Conservation (phyloP, 441 rosid genomes). For the Adansonia grandidieri region DNA sequence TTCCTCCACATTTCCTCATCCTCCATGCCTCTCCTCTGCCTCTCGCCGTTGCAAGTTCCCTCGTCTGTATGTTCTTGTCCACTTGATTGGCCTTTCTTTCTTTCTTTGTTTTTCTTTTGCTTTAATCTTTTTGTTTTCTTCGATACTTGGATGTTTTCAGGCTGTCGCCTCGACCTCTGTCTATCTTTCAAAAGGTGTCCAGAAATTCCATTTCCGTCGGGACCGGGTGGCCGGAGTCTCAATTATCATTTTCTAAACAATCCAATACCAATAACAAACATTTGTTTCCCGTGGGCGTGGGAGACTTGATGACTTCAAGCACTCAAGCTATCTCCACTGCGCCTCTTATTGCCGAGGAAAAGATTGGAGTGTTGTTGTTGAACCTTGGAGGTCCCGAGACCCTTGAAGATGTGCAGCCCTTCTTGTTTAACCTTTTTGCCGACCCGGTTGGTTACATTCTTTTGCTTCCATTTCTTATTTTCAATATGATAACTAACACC, state of each 20-base stretch:
- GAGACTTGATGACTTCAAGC: constrained; percentile 65
- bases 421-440: constrained; percentile 96
- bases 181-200: constrained; percentile 45
- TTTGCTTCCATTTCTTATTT: not conserved
- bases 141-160: not conserved
- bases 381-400: constrained; percentile 99
- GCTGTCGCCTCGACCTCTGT: constrained; percentile 48
- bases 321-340: constrained; percentile 44
- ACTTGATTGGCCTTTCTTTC: not conserved
- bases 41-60: constrained; percentile 49
- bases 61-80: constrained; percentile 31
- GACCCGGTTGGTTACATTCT: constrained; percentile 71
- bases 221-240: constrained; percentile 31
- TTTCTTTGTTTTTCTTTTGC: not conserved
- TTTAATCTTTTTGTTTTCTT: not conserved
- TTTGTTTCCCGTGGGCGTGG: constrained; percentile 47
- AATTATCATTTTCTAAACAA: constrained; percentile 32
- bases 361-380: constrained; percentile 79
- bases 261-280: constrained; percentile 36
- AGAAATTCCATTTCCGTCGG: constrained; percentile 21
- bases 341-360: constrained; percentile 55
- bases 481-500: not conserved
- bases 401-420: constrained; percentile 95
- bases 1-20: constrained; percentile 45
- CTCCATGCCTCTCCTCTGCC: constrained; percentile 40